Base-by-base conservation (phyloP, 1,284 basidiomycete genomes). In the Malassezia caprae region DNA sequence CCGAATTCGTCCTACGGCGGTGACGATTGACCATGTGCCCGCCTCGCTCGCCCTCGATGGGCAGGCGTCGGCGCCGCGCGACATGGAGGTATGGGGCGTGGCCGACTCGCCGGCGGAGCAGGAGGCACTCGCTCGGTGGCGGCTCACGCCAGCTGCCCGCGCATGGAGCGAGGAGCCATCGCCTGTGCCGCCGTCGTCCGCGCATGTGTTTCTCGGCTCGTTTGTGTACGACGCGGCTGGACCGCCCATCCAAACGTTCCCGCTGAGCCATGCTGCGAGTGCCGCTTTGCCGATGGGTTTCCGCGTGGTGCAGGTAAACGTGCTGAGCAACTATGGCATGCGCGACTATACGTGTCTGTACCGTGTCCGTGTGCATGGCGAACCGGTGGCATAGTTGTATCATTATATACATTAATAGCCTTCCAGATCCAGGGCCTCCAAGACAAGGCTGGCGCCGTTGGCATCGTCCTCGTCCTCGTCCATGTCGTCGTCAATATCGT, bases 11-110 rank as follows among this genome's bases (percentile, higher is more conserved):
- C 80, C 91, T 37, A 81, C 82, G 2, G 85, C 87, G 60, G 76
- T 96, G 51, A 87, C 87, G 11, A 81, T 96, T 61, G 91, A 96
- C 71, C 93, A 96, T 74, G 82, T 87, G 31, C 79, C 89, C 7
- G 79, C 78, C 58, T 86, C 88, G 59, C 78, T 90, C 37, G 84
- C 88, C 5, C 81, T 83, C 63, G 69, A 69, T 32, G 87, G 90
- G 68, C 78, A 85, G 68, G 78, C 82, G 17, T 84, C 83, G 28
- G 91, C 93, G 0, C 91, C 93, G 23, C 78, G 82, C 58, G 79
- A 84, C 39, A 85, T 96, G 80, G 86, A 91, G 64, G 82, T 90
- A 1, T 96, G 90, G 90, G 66, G 59, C 32, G 35, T 67, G 11
- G 27, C 65, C 10, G 54, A 93, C 60, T 85, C 85, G 8, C 63